phyloP scores from a whole-genome alignment of 176 grass and related monocot genomes.

The Themeda triandra region DNA sequence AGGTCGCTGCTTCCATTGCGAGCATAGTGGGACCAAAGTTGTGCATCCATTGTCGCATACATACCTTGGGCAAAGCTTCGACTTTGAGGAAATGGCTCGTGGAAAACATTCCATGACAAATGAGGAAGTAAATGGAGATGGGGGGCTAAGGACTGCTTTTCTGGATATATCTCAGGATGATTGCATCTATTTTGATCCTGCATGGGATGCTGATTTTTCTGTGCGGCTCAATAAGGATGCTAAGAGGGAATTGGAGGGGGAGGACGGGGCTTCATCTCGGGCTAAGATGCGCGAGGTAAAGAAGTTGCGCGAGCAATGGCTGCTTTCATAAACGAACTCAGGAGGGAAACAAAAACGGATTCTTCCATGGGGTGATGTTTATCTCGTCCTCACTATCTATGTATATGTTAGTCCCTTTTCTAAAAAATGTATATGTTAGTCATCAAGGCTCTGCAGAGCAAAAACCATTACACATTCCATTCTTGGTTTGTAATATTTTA shows the following conservation, averaged over 20 bases:
- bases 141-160: not conserved
- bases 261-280: not conserved
- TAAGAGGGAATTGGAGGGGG: not conserved
- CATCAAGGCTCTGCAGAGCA: not conserved
- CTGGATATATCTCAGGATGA: not conserved
- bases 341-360: not conserved
- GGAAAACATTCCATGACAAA: not conserved
- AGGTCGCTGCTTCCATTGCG: not conserved
- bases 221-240: not conserved
- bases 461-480: not conserved
- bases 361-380: not conserved
- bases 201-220: not conserved
- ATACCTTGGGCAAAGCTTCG: not conserved
- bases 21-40: not conserved
- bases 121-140: not conserved
- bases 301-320: not conserved
- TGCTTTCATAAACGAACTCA: not conserved
- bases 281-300: not conserved
- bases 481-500: not conserved
- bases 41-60: not conserved
- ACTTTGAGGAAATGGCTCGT: not conserved
- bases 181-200: not conserved
- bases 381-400: not conserved
- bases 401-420: no score
- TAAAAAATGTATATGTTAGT: not conserved